Conservation (phyloP, 441 rosid species). For the Erodium moschatum region DNA sequence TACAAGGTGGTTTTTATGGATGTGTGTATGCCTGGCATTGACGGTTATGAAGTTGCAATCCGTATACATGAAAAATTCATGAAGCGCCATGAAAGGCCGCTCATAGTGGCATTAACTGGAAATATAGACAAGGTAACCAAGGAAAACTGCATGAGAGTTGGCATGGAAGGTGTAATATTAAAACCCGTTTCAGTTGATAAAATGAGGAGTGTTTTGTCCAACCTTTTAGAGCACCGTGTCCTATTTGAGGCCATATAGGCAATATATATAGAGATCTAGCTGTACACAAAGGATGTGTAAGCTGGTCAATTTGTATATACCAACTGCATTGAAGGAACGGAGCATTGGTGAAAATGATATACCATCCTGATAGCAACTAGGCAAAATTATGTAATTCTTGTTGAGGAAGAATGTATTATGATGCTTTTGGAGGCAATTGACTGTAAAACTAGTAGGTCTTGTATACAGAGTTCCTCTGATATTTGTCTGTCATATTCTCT, state of each 20-base stretch:
- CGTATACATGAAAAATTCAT: slow-evolving; percentile 55
- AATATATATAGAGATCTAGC: background rate
- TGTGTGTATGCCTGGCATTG: slow-evolving; percentile 39
- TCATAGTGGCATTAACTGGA: slow-evolving; percentile 72
- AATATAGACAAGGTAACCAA: slow-evolving; percentile 60
- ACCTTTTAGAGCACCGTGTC: slow-evolving; percentile 57
- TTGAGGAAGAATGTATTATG: background rate
- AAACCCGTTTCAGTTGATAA: slow-evolving; percentile 78
- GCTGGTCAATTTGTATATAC: background rate
- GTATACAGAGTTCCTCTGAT: background rate
- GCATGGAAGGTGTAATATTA: slow-evolving; percentile 64
- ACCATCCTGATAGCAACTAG: background rate
- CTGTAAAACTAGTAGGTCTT: slow-evolving; percentile 1
- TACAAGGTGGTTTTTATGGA: slow-evolving; percentile 80
- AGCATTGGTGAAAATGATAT: background rate
- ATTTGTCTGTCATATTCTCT: background rate
- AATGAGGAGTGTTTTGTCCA: slow-evolving; percentile 65
- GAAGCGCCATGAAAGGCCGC: slow-evolving; percentile 58
- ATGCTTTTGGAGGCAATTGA: background rate
- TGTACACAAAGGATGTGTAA: too few species aligned
- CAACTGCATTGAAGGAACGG: background rate
- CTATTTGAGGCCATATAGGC: slow-evolving; percentile 43
- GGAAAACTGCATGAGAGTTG: slow-evolving; percentile 73
- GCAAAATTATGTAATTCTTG: background rate
- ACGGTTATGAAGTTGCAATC: slow-evolving; percentile 54